A percentile compares a stretch with the other conserved stretches of the same genome.
phyloP scores from a whole-genome alignment of 257 asterid genomes.

The Voacanga thouarsii region DNA sequence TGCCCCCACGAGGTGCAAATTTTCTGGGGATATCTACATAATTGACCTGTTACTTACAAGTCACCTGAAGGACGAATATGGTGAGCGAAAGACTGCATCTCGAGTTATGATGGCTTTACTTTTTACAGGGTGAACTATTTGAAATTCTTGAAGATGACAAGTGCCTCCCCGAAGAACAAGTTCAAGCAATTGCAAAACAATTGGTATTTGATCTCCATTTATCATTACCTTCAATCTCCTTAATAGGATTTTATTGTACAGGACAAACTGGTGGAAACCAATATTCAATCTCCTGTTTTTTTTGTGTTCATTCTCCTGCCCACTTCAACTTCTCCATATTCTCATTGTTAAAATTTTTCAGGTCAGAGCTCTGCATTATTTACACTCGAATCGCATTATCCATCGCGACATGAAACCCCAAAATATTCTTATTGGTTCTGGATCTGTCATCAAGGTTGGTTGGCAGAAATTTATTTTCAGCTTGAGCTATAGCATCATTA shows the following conservation, averaged over 20 bases:
- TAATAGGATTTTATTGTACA: not conserved
- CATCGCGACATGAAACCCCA: constrained; percentile 99
- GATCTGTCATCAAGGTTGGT: constrained; percentile 88
- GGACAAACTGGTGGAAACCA: not conserved
- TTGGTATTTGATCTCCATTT: constrained; percentile 47
- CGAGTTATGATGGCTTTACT: constrained; percentile 19
- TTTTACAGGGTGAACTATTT: constrained; percentile 85
- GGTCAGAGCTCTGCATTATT: constrained; percentile 93
- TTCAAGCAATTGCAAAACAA: constrained; percentile 97
- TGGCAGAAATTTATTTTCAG: not conserved
- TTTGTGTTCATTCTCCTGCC: constrained; percentile 2
- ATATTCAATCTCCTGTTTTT: not conserved
- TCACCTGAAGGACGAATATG: not conserved
- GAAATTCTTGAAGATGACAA: constrained; percentile 99
- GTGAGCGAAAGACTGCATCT: constrained; percentile 13
- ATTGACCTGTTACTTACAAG: not conserved
- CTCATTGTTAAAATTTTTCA: constrained; percentile 27
- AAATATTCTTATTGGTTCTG: constrained; percentile 94
- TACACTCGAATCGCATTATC: constrained; percentile 95
- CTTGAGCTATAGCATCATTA: not conserved
- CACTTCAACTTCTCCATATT: constrained; percentile 12
- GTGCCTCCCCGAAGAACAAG: constrained; percentile 98
- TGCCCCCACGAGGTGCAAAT: not conserved
- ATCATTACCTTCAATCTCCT: not conserved
- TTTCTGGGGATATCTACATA: not conserved